These are phyloP conservation scores for Cryptococcus jaspeensis DNA, from an alignment of 1,284 basidiomycete genomes.

Conservation along the genomic window DNA sequence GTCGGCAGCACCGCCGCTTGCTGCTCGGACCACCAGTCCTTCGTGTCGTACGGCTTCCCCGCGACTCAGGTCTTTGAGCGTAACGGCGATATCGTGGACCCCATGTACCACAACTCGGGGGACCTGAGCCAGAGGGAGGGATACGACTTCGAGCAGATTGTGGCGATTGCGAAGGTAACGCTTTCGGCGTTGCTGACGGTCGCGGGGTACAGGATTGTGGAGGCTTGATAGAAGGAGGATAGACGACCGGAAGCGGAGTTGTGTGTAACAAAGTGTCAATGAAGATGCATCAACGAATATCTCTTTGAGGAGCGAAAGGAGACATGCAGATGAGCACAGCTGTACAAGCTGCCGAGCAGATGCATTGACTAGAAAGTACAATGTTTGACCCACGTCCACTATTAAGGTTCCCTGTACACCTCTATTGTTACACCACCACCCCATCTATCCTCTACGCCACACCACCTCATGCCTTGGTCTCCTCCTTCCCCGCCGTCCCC, in stretches of 20 bases:
- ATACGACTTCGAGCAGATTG: constrained; percentile 76
- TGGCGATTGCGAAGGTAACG: constrained; percentile 79
- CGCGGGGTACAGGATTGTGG: constrained; percentile 31
- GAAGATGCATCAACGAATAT: too few species aligned
- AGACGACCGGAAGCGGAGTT: too few species aligned
- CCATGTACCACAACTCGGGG: constrained; percentile 64
- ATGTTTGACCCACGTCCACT: not conserved
- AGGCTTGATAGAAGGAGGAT: not conserved
- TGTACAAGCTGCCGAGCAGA: not conserved
- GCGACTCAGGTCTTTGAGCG: constrained; percentile 69
- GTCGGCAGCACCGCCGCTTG: constrained; percentile 75
- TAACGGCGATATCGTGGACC: constrained; percentile 75
- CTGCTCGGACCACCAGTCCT: constrained; percentile 81
- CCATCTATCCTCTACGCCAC: too few species aligned
- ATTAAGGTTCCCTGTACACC: not conserved
- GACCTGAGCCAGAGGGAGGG: constrained; percentile 72
- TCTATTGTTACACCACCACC: not conserved
- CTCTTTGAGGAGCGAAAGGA: too few species aligned
- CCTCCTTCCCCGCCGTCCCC: constrained; percentile 12
- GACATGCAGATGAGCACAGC: too few species aligned
- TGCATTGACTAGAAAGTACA: constrained; percentile 5
- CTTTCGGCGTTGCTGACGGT: constrained; percentile 44
- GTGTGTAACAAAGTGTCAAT: too few species aligned
- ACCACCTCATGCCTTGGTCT: too few species aligned
- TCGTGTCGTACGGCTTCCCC: constrained; percentile 75